A percentile compares a stretch with the other conserved stretches of the same genome.
phyloP scores from a whole-genome alignment of 345 rosid species.

The Eucalyptus pauciflora region DNA sequence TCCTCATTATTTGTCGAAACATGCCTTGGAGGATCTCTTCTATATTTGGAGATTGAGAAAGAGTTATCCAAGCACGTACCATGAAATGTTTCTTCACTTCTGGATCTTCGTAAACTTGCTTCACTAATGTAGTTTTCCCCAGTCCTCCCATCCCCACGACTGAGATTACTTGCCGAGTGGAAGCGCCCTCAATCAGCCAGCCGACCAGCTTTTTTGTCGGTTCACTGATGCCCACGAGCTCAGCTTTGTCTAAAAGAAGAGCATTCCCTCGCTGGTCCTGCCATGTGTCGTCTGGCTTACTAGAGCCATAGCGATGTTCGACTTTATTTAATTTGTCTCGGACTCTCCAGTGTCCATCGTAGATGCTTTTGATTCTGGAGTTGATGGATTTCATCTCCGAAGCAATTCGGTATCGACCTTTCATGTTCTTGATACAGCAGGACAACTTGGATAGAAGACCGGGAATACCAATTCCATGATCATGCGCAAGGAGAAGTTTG shows the following conservation, averaged over 20 bases:
- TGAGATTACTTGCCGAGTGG: neutral
- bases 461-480: neutral
- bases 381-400: constrained; percentile 5
- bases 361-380: neutral
- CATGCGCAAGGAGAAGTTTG: neutral
- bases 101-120: constrained; percentile 15
- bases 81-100: constrained; percentile 8
- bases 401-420: constrained; percentile 4
- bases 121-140: constrained; percentile 33
- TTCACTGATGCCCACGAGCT: constrained; percentile 19
- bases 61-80: constrained; percentile 13
- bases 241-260: constrained; percentile 18
- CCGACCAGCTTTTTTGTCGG: constrained; percentile 1
- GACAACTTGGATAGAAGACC: neutral
- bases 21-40: constrained; percentile 4
- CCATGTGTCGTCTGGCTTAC: neutral
- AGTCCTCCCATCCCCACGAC: constrained; percentile 28
- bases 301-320: neutral
- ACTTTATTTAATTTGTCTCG: neutral
- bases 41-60: constrained; percentile 6
- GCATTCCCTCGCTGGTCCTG: constrained; percentile 11
- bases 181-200: constrained; percentile 1
- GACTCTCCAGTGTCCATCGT: constrained; percentile 1
- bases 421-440: constrained; percentile 9
- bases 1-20: constrained; percentile 2